A percentile compares a stretch with the other conserved stretches of the same genome.
Conservation (phyloP, 2,329 filamentous ascomycete species). For the Colletotrichum sansevieriae region DNA sequence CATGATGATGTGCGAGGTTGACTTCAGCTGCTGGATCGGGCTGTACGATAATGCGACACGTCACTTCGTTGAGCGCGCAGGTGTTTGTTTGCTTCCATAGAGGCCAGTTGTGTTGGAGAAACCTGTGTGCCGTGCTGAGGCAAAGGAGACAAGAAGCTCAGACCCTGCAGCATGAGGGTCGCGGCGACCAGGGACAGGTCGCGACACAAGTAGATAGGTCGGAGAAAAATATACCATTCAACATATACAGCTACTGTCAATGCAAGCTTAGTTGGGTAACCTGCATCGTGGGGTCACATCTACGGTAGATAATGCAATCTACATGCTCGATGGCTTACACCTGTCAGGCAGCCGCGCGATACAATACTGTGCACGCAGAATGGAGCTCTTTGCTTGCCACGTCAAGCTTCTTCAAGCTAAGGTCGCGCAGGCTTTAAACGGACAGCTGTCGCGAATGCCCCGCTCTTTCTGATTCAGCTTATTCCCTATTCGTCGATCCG, state of each 20-base stretch:
- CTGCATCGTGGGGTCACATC: constrained; percentile 19
- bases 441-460: constrained; percentile 22
- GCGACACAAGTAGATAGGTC: background rate
- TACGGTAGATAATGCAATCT: background rate
- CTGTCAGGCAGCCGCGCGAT: constrained; percentile 11
- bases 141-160: constrained; percentile 16
- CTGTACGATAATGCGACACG: constrained; percentile 35
- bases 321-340: background rate
- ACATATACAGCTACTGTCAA: constrained; percentile 10
- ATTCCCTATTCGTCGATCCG: constrained; percentile 28
- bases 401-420: constrained; percentile 11
- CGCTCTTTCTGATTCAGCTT: background rate
- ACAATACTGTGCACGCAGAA: background rate
- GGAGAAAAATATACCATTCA: background rate
- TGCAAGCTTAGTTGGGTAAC: background rate
- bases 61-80: constrained; percentile 20
- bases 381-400: background rate
- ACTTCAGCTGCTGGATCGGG: background rate
- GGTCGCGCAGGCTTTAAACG: background rate
- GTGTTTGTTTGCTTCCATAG: constrained; percentile 19
- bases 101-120: constrained; percentile 4
- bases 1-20: background rate
- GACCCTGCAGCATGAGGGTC: constrained; percentile 18
- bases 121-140: background rate
- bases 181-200: constrained; percentile 5